Conservation (phyloP, 208 protist species). For the Leishmania tropica region DNA sequence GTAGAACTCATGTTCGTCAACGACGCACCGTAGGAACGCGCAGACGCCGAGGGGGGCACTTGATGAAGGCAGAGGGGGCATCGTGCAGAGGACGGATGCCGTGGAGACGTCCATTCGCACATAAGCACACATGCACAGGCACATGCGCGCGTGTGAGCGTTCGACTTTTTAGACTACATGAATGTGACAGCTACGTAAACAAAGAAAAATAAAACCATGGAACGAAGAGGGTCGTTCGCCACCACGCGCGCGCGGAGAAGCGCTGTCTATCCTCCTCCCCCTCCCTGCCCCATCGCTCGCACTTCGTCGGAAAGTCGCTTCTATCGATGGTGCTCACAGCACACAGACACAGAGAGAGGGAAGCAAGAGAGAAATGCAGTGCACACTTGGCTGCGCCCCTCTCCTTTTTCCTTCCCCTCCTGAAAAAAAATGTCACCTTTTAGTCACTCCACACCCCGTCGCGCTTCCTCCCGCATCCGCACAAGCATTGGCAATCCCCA, state of each 20-base stretch:
- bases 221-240: neutral
- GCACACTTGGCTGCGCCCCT: neutral
- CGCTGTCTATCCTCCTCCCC: neutral
- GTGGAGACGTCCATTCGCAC: neutral
- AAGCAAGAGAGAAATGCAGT: neutral
- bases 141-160: neutral
- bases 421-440: neutral
- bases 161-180: neutral
- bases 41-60: neutral
- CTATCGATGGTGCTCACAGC: neutral
- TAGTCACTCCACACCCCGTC: neutral
- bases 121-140: too few species aligned
- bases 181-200: neutral
- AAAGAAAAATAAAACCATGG: neutral
- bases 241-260: neutral
- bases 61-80: neutral
- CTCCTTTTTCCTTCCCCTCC: neutral
- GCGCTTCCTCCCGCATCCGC: neutral
- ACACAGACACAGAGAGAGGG: neutral
- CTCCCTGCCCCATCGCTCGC: neutral
- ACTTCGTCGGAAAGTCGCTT: neutral
- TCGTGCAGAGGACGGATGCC: neutral
- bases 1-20: slow-evolving; percentile 32
- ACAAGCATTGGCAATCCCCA: neutral
- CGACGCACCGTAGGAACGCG: neutral